Evolutionary conservation across 129 eudicot genomes (phyloP).

Genomic region (Artemisia tridentata): DNA sequence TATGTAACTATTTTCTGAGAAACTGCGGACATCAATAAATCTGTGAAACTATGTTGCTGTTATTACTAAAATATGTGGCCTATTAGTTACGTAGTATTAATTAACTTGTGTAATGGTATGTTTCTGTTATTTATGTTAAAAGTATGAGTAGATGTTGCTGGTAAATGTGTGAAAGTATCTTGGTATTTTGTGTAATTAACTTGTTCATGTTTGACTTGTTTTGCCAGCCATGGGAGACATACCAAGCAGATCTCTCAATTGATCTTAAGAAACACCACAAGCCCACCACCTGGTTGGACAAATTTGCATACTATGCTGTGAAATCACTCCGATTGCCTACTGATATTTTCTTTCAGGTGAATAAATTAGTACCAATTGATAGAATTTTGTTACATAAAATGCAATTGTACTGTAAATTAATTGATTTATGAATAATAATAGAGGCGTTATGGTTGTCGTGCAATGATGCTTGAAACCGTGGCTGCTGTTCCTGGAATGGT

Average conservation of each 20-base stretch:
- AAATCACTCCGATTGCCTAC: conserved; percentile 81
- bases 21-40: too few relatives aligned
- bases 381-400: neutral
- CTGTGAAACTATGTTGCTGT: too few relatives aligned
- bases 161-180: neutral
- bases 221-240: conserved; percentile 97
- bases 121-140: too few relatives aligned
- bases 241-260: conserved; percentile 68
- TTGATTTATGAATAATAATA: conserved; percentile 14
- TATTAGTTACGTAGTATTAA: too few relatives aligned
- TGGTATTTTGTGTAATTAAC: neutral
- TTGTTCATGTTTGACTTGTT: neutral
- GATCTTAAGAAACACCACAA: conserved; percentile 84
- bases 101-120: too few relatives aligned
- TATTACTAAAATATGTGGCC: too few relatives aligned
- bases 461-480: conserved; percentile 98
- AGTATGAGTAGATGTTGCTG: too few relatives aligned
- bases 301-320: conserved; percentile 80
- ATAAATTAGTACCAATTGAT: neutral
- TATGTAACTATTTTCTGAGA: too few relatives aligned
- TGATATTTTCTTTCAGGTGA: conserved; percentile 88
- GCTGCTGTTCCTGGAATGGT: conserved; percentile 99
- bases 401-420: neutral
- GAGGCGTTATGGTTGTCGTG: conserved; percentile 97
- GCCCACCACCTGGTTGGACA: conserved; percentile 74